These are phyloP conservation scores for Pseudogymnoascus sp. DNA, from an alignment of 2,329 filamentous ascomycete genomes.

Conservation along the genomic window DNA sequence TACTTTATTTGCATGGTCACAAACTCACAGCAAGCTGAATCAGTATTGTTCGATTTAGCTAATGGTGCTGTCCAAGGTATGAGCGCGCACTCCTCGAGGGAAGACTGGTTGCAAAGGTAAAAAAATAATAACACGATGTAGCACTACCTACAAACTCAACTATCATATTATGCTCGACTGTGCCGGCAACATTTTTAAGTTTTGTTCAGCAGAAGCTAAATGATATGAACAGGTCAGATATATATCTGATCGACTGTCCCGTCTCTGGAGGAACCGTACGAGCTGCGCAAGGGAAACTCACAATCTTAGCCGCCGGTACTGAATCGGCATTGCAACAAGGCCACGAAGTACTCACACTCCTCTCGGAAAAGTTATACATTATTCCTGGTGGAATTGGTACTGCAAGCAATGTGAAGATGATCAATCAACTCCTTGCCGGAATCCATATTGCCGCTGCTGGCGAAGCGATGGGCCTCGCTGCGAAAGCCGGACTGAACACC, in stretches of 20 bases:
- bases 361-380: constrained; percentile 59
- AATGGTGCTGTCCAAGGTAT: constrained; percentile 39
- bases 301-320: constrained; percentile 64
- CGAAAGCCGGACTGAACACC: constrained; percentile 46
- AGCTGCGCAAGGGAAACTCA: constrained; percentile 64
- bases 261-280: constrained; percentile 65
- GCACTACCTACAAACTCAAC: constrained; percentile 46
- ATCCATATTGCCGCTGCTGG: constrained; percentile 55
- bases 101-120: constrained; percentile 15
- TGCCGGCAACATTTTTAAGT: constrained; percentile 58
- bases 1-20: constrained; percentile 71
- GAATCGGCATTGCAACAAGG: constrained; percentile 50
- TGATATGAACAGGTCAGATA: constrained; percentile 50
- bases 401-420: constrained; percentile 55
- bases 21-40: constrained; percentile 60
- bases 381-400: constrained; percentile 54
- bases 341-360: constrained; percentile 51
- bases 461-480: constrained; percentile 55
- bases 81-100: neutral
- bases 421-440: constrained; percentile 56
- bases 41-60: constrained; percentile 54
- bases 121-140: neutral
- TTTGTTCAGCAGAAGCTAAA: constrained; percentile 51
- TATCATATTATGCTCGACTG: constrained; percentile 62
- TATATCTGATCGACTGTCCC: constrained; percentile 62